A percentile compares a stretch with the other conserved stretches of the same genome.
Conservation (phyloP, 805 yeast genomes). For the Candida takata region DNA sequence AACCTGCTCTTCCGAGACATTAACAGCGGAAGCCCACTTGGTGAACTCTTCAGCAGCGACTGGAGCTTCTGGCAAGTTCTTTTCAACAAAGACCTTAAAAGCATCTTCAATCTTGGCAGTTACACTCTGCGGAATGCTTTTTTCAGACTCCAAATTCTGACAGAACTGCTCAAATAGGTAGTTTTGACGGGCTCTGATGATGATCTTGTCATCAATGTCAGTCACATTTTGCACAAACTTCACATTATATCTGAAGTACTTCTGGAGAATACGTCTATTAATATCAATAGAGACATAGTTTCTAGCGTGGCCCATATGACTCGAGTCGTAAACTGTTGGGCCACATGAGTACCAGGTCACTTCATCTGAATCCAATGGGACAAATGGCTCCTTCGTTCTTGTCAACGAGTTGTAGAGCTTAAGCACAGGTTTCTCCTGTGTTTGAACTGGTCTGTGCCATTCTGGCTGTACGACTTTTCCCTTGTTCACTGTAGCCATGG, state of each 20-base stretch:
- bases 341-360: conserved; percentile 98
- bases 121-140: conserved; percentile 28
- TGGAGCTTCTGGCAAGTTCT: conserved; percentile 46
- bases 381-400: conserved; percentile 67
- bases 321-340: conserved; percentile 93
- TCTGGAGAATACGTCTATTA: conserved; percentile 80
- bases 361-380: conserved; percentile 56
- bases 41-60: conserved; percentile 31
- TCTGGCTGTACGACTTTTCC: conserved; percentile 40
- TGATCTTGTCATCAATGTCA: conserved; percentile 97
- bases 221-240: conserved; percentile 93
- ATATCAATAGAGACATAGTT: conserved; percentile 94
- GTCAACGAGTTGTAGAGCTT: conserved; percentile 81
- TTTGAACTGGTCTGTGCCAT: conserved; percentile 38
- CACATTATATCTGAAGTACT: conserved; percentile 87
- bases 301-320: conserved; percentile 98
- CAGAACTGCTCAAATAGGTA: conserved; percentile 64
- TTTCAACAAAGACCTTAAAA: conserved; percentile 41
- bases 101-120: conserved; percentile 34
- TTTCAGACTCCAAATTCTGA: conserved; percentile 21
- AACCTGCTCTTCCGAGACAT: conserved; percentile 42
- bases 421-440: conserved; percentile 34
- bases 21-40: conserved; percentile 44
- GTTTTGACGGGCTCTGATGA: conserved; percentile 87
- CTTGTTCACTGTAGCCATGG: conserved; percentile 22